Evolutionary conservation across 306 rosid genomes (phyloP).

Genomic region (Fragaria vesca): DNA sequence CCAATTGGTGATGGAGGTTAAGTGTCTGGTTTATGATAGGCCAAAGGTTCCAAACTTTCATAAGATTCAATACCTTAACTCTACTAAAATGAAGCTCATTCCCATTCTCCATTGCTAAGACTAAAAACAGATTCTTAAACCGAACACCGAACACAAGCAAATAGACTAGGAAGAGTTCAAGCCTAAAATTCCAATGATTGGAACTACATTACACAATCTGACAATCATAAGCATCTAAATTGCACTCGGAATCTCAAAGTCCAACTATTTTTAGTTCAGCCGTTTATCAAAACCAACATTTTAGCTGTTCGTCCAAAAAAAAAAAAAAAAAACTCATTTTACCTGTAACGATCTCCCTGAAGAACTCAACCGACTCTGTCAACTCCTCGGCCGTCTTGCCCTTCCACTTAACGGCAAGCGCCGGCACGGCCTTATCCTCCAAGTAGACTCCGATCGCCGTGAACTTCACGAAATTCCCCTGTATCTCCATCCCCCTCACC

Average conservation of each 20-base stretch:
- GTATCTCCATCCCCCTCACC: slow-evolving; percentile 54
- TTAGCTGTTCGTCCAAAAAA: too few relatives aligned
- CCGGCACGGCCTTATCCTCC: slow-evolving; percentile 57
- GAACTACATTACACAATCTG: background rate
- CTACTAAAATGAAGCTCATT: background rate
- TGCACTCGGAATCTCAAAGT: background rate
- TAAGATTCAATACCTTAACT: background rate
- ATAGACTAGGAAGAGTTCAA: background rate
- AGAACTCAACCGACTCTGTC: slow-evolving; percentile 58
- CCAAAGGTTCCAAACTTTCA: background rate
- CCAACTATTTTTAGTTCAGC: background rate
- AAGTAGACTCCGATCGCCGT: slow-evolving; percentile 69
- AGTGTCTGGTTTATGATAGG: background rate
- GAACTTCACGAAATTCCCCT: slow-evolving; percentile 59
- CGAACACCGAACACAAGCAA: background rate
- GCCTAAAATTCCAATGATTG: background rate
- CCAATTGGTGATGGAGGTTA: background rate
- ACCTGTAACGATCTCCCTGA: slow-evolving; percentile 63
- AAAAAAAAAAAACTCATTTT: background rate
- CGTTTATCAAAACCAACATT: background rate
- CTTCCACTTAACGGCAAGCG: slow-evolving; percentile 60
- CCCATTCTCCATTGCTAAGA: background rate
- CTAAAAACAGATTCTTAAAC: background rate
- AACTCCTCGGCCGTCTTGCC: slow-evolving; percentile 49
- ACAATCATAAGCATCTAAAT: background rate